Base-by-base conservation (phyloP, 352 stramenopile genomes). In the Pelagophyceae sp. region DNA sequence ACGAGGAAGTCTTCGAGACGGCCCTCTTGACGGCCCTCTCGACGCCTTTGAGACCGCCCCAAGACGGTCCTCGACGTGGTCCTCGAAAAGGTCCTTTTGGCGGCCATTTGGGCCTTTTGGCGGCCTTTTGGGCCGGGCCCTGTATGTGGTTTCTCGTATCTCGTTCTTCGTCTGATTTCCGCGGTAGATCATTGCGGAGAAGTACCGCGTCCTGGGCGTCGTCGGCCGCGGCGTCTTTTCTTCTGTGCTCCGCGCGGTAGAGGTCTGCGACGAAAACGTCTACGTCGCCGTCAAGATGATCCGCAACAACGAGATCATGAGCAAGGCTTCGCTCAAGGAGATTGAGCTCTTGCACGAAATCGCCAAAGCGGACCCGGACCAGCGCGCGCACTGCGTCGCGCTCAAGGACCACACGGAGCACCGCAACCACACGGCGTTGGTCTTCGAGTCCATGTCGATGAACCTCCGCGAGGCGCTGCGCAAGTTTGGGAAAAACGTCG, bases 171-270 rank as follows among this genome's bases (percentile, higher is more conserved):
- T n/a, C n/a, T n/a, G n/a, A n/a, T n/a, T n/a, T n/a, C n/a, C n/a
- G n/a, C n/a, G n/a, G n/a, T n/a, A n/a, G n/a, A n/a, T n/a, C n/a
- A n/a, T n/a, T n/a, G n/a, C n/a, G n/a, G n/a, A n/a, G n/a, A n/a
- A n/a, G 61, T 98, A 98, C 80, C 90, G 89, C 5, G 94, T 98
- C 31, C 82, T 97, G n/a, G 92, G 94, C 11, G 87, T 90, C 5
- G 91, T 93, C 20, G 96, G 96, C 0, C 98, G 98, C 79, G 96
- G 96, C 25, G 96, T 99, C 0, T 99, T 99, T 81, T 97, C 92
- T 3, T 98, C 93, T 1, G 96, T 99, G 23, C 83, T 99, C n/a
- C 19, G 31, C 2, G 67, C 67, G 2, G 93, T 95, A 74, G 98
- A 94, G 80, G 85, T 93, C 38, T 20, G 1, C 67, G 72, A 65